These are phyloP conservation scores for Viola odorata DNA, from an alignment of 345 rosid genomes.

Conservation along the genomic window DNA sequence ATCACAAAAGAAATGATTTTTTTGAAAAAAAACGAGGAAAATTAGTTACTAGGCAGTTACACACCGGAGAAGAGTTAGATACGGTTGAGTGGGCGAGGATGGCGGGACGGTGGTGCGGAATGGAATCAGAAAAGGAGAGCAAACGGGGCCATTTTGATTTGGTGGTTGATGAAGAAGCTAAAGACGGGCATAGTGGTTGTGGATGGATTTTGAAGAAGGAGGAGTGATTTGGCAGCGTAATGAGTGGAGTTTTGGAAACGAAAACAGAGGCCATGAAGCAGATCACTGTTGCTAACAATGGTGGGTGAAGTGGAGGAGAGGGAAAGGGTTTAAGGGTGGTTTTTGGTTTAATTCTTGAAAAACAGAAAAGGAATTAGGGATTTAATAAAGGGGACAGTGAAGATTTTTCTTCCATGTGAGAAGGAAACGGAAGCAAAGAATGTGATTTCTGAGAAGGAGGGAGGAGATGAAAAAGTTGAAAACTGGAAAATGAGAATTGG, in stretches of 20 bases:
- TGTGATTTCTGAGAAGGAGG: neutral
- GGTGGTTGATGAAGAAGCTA: neutral
- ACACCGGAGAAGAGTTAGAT: neutral
- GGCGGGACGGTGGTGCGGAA: neutral
- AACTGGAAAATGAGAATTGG: neutral
- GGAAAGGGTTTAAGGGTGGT: neutral
- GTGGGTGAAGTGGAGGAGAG: neutral
- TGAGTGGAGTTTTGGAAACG: neutral
- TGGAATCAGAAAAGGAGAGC: neutral
- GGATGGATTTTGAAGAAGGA: neutral
- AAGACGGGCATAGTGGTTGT: neutral
- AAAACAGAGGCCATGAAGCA: slow-evolving; percentile 5
- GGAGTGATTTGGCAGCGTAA: neutral
- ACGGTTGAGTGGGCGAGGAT: neutral
- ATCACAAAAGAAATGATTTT: neutral
- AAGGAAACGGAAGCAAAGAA: neutral
- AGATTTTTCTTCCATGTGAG: neutral
- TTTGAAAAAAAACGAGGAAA: neutral
- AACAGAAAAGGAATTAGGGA: neutral
- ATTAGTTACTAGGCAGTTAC: neutral
- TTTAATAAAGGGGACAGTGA: neutral
- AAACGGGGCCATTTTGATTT: neutral
- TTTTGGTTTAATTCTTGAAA: neutral
- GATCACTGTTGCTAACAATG: neutral
- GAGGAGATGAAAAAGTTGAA: neutral